Evolutionary conservation across 2,329 filamentous ascomycete species (phyloP).

Genomic region (Thermothelomyces thermophilus): DNA sequence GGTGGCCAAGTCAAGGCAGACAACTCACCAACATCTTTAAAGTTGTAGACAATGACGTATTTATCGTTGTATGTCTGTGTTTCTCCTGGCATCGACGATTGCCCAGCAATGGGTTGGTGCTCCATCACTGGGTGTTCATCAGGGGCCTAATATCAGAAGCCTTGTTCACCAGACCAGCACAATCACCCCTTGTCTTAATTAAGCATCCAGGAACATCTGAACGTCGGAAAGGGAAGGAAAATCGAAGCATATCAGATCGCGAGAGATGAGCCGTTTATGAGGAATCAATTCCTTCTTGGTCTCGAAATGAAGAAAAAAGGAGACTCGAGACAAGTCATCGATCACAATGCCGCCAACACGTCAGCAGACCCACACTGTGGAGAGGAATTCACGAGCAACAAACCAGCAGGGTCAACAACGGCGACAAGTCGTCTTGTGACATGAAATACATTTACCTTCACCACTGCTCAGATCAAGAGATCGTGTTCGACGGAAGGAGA

Average conservation of each 20-base stretch:
- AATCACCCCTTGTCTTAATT: too few relatives aligned
- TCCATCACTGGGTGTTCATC: background rate
- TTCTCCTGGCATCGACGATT: background rate
- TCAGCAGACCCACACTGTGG: background rate
- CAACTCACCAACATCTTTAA: background rate
- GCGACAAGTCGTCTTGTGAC: too few relatives aligned
- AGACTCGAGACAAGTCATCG: background rate
- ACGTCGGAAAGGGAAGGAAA: background rate
- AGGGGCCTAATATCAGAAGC: too few relatives aligned
- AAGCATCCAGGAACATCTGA: too few relatives aligned
- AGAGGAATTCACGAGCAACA: background rate
- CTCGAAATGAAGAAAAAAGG: background rate
- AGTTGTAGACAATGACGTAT: background rate
- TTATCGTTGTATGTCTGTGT: background rate
- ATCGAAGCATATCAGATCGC: too few relatives aligned
- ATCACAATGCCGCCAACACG: background rate
- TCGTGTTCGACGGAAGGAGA: too few relatives aligned
- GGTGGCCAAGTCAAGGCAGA: too few relatives aligned
- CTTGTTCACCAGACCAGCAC: too few relatives aligned
- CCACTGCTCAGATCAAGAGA: background rate
- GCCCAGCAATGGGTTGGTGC: background rate
- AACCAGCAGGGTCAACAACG: background rate
- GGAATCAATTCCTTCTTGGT: too few relatives aligned
- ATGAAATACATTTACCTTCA: background rate
- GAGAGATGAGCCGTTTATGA: too few relatives aligned